These are phyloP conservation scores for Trichoderma oligosporum DNA, from an alignment of 2,329 filamentous ascomycete species.

Conservation along the genomic window DNA sequence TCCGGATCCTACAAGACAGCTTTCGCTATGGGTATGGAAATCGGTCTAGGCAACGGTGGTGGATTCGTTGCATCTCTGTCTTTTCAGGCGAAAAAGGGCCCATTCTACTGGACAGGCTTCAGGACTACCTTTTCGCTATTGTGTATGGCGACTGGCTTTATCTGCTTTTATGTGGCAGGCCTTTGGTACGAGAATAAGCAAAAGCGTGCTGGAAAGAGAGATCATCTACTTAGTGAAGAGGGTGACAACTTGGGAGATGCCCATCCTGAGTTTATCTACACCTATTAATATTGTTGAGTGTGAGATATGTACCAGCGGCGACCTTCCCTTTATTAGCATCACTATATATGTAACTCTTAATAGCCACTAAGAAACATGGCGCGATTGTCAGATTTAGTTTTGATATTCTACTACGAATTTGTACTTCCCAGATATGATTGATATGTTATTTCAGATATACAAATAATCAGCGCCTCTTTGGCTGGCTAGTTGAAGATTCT, in stretches of 20 bases:
- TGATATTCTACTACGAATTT: too few species aligned
- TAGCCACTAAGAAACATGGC: too few species aligned
- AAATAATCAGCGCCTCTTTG: too few species aligned
- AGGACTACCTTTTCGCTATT: slow-evolving; percentile 8
- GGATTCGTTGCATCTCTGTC: slow-evolving; percentile 14
- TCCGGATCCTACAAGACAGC: slow-evolving; percentile 11
- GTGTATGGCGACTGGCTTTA: slow-evolving; percentile 5
- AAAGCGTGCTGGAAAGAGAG: not conserved
- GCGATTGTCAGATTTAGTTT: too few species aligned
- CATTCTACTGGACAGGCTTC: slow-evolving; percentile 11
- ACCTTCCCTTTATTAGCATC: too few species aligned
- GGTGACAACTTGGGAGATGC: slow-evolving; percentile 12
- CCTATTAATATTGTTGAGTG: not conserved
- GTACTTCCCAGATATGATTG: too few species aligned
- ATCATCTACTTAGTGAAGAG: not conserved
- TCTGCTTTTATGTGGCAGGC: slow-evolving; percentile 1
- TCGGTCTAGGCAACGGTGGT: slow-evolving; percentile 11
- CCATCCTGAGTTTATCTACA: slow-evolving; percentile 11
- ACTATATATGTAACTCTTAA: too few species aligned
- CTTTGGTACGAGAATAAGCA: slow-evolving; percentile 12
- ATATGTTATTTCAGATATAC: too few species aligned
- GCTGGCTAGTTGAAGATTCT: too few species aligned
- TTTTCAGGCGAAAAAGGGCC: not conserved
- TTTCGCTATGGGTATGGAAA: slow-evolving; percentile 15
- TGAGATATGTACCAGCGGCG: too few species aligned